Evolutionary conservation across 768 basidiomycete species (phyloP).

Genomic region (Psilocybe cyanescens): DNA sequence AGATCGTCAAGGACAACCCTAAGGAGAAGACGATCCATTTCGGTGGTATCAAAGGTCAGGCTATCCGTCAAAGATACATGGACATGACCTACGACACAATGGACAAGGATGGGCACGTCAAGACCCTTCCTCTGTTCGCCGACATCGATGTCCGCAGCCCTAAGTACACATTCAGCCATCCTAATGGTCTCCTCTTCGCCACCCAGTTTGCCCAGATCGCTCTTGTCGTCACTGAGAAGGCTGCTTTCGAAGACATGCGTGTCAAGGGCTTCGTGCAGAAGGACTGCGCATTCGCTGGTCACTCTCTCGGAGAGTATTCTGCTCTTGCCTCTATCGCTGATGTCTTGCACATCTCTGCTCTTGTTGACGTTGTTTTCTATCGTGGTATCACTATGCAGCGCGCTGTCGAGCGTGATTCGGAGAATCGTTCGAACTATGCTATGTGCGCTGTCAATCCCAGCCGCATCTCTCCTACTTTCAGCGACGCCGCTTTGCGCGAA

Average conservation of each 20-base stretch:
- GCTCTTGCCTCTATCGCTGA: constrained; percentile 98
- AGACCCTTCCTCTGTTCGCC: constrained; percentile 93
- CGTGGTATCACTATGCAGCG: constrained; percentile 99
- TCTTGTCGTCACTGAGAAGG: constrained; percentile 97
- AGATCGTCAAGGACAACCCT: constrained; percentile 98
- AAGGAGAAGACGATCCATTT: constrained; percentile 99
- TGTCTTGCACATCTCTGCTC: constrained; percentile 90
- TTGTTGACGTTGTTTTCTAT: constrained; percentile 99
- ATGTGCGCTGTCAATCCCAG: constrained; percentile 99
- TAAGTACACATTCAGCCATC: constrained; percentile 98
- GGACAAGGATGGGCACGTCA: constrained; percentile 95
- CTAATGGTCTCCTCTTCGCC: constrained; percentile 92
- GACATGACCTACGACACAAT: constrained; percentile 98
- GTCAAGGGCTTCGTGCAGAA: constrained; percentile 93
- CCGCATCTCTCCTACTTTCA: constrained; percentile 93
- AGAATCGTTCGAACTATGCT: constrained; percentile 94
- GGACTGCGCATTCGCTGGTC: constrained; percentile 94
- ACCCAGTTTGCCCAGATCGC: constrained; percentile 99
- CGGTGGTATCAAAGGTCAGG: constrained; percentile 98
- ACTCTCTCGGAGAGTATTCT: constrained; percentile 98
- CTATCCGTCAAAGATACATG: constrained; percentile 99
- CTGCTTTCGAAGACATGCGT: constrained; percentile 98
- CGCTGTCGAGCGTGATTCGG: constrained; percentile 93
- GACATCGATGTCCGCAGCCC: constrained; percentile 95
- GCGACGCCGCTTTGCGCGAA: constrained; percentile 93